Percentiles rank a stretch among this genome's conserved stretches.
phyloP scores from a whole-genome alignment of 2,329 filamentous ascomycete genomes.

The Ceratocystis ficicola region DNA sequence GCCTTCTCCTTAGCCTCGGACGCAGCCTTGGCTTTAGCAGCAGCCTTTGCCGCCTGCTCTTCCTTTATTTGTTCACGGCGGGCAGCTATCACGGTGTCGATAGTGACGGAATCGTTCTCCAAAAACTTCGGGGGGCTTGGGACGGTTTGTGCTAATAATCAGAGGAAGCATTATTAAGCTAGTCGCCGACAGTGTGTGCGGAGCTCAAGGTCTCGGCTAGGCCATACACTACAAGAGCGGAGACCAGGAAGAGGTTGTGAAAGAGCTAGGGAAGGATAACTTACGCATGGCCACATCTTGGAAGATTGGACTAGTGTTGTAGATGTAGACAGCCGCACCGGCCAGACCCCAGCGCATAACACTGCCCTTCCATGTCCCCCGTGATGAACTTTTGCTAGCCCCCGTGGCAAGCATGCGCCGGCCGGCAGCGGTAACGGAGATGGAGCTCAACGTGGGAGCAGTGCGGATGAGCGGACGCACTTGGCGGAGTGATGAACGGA shows the following conservation, averaged over 20 bases:
- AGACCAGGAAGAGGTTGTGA: no score
- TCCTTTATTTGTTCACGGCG: slow-evolving; percentile 41
- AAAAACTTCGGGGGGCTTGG: slow-evolving; percentile 33
- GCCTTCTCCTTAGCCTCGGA: slow-evolving; percentile 24
- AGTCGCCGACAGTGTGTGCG: background rate
- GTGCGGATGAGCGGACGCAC: slow-evolving; percentile 17
- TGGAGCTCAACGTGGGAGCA: background rate
- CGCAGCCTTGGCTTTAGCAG: slow-evolving; percentile 26
- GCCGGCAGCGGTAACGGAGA: slow-evolving; percentile 25
- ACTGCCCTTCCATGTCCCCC: slow-evolving; percentile 70
- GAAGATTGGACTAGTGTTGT: slow-evolving; percentile 81
- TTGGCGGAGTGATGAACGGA: slow-evolving; percentile 22
- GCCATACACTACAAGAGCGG: no score
- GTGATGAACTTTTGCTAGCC: slow-evolving; percentile 45
- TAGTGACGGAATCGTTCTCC: slow-evolving; percentile 48
- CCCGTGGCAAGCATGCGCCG: slow-evolving; percentile 38
- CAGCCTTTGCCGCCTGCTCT: slow-evolving; percentile 27
- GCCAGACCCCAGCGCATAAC: slow-evolving; percentile 64
- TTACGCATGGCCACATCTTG: slow-evolving; percentile 66
- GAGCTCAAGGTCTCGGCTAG: no score
- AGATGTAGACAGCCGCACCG: slow-evolving; percentile 72
- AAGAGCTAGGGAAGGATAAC: background rate
- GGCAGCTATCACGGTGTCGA: slow-evolving; percentile 55
- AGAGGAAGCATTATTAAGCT: background rate
- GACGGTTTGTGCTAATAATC: slow-evolving; percentile 16